Base-by-base conservation (phyloP, 1,284 basidiomycete species). In the Rugosomyces carneus region DNA sequence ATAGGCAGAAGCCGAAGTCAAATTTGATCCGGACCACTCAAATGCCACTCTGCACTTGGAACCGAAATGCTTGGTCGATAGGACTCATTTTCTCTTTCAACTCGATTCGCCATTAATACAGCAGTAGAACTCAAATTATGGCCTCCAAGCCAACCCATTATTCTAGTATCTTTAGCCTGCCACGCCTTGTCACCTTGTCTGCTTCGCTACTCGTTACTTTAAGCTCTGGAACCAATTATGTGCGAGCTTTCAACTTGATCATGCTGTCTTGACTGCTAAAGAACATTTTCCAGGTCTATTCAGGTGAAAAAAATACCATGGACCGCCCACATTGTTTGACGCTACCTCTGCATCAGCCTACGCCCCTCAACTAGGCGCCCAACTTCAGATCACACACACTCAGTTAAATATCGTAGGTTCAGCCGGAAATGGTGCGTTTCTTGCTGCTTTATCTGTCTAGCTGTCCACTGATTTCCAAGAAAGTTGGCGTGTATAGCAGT, bases 351-450 rank as follows among this genome's bases (percentile, higher is more conserved):
- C 24, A 20, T 31, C 26, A 84, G 89, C 85, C 1, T 93, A 91
- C 60, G 81, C 83, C 0, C 89, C 89, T 0, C 89, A 91, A 60
- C 70, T 93, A 2, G 84, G 81, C 1, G 64, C 78, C 11, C 75
- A 78, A 31, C 72, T 92, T n/a, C 68, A 73, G 37, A 73, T 91
- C 15, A 75, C 79, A 0, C 85, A 89, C 42, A 91, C 87, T 0
- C 76, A 84, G 49, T 68, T 88, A 37, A 92, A 91, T 55, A 63
- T 89, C 35, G 73, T 91, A 20, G 87, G 80, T 8, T 65, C 84
- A 10, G 78, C 78, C 2, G 84, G 82, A 41, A 87, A 84, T 54
- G 60, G 82, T 81, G 51, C 44, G 73, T 57, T 9, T 60, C 31
- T 43, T n/a, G 5, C 8, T 16, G 15, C 31, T 8, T 8, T 8